Evolutionary conservation across 495 filamentous ascomycete genomes (phyloP), one percentile per base, ranked within the genome.

Genomic region (Neurospora pannonica): DNA sequence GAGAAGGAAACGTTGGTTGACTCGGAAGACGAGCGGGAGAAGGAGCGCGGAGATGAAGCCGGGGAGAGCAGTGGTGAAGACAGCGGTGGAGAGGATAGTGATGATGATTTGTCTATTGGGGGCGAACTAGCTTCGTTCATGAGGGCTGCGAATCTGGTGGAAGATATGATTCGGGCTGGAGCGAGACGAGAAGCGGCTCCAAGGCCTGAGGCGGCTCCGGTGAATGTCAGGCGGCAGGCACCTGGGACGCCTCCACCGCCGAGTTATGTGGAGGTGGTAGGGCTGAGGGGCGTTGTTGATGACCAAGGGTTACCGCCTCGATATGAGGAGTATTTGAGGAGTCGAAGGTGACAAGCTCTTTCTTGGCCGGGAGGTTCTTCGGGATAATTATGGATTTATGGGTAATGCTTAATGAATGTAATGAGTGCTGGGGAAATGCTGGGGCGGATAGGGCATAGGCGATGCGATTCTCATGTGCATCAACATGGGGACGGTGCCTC

Each of bases 61-160:
- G 46, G 37, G 54, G 72, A 73, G 24, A 70, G 60, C 19, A 24
- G 38, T 15, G 71, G 72, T 28, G 70, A 39, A 1, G 42, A 38
- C 7, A 19, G 43, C n/a, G 39, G 54, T 7, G 42, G 38, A 0
- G 62, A 70, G 15, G 54, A 34, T n/a, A 62, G 48, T 10, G 70
- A 71, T 6, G 76, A 76, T 38, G 42, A 24, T 4, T 38, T 70
- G n/a, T 46, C 40, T 2, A 42, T 77, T 28, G 71, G 37, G 5
- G 71, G 75, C 2, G 86, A 89, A 76, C 83, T 89, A 62, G 79
- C 82, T 3, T 83, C 84, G 38, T 84, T 89, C 37, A 82, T 86
- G 46, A 80, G 83, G 43, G 87, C 83, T 21, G 81, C 86, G 21
- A 78, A 78, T 10, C 73, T 87, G 17, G 85, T 89, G 5, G 83